Evolutionary conservation across 208 protist species (phyloP).

Genomic region (Leishmania major): DNA sequence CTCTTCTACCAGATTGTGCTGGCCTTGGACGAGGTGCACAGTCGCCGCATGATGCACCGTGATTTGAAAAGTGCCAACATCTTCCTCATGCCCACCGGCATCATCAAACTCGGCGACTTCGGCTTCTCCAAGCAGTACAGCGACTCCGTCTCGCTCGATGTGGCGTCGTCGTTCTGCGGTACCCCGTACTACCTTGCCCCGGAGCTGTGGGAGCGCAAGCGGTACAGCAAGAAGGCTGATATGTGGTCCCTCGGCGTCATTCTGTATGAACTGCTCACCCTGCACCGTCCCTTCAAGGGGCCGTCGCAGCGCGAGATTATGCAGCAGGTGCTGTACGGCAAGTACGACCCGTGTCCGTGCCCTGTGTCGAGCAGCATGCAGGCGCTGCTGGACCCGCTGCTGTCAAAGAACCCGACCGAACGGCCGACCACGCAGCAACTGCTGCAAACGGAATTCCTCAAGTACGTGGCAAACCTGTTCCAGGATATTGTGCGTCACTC

Average conservation of each 20-base stretch:
- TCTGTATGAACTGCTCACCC: conserved; percentile 85
- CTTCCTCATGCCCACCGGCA: conserved; percentile 83
- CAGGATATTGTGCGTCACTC: conserved; percentile 88
- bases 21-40: conserved; percentile 88
- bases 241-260: conserved; percentile 93
- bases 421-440: conserved; percentile 79
- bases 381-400: conserved; percentile 65
- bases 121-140: conserved; percentile 86
- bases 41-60: conserved; percentile 86
- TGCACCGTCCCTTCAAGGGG: conserved; percentile 89
- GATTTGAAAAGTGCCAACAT: conserved; percentile 93
- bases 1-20: conserved; percentile 89
- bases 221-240: conserved; percentile 95
- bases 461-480: conserved; percentile 91
- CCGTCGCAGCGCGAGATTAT: conserved; percentile 84
- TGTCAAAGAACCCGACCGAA: conserved; percentile 62
- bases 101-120: conserved; percentile 93
- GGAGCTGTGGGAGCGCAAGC: conserved; percentile 91
- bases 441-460: conserved; percentile 83
- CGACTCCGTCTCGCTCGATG: conserved; percentile 78
- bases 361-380: conserved; percentile 71
- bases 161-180: conserved; percentile 84
- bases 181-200: conserved; percentile 95
- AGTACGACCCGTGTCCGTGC: conserved; percentile 81
- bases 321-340: conserved; percentile 79